phyloP scores from a whole-genome alignment of 2,329 filamentous ascomycete genomes.

The Akanthomyces muscarius region DNA sequence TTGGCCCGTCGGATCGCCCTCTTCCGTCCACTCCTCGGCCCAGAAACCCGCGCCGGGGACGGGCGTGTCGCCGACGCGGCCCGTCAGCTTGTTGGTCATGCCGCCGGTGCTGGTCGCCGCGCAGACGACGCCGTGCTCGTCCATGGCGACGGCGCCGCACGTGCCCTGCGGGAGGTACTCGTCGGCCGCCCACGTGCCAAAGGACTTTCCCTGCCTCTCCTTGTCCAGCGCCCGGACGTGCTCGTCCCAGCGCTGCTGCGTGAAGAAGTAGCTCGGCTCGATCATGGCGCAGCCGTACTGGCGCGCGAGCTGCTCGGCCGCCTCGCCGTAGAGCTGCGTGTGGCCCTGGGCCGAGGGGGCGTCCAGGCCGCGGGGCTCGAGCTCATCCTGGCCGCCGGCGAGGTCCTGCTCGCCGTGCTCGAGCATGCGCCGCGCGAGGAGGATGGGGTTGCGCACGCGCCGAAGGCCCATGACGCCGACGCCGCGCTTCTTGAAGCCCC shows the following conservation, averaged over 20 bases:
- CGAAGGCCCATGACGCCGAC: constrained; percentile 71
- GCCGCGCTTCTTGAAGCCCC: constrained; percentile 67
- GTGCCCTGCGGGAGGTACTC: constrained; percentile 80
- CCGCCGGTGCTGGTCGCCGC: constrained; percentile 68
- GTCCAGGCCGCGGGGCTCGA: constrained; percentile 29
- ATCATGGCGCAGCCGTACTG: constrained; percentile 69
- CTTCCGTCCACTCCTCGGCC: constrained; percentile 75
- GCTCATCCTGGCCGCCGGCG: constrained; percentile 34
- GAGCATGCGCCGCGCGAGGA: constrained; percentile 67
- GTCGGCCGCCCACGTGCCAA: constrained; percentile 50
- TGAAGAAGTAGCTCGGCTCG: constrained; percentile 71
- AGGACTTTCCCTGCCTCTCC: constrained; percentile 20
- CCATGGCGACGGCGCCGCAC: constrained; percentile 76
- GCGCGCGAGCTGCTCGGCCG: constrained; percentile 65
- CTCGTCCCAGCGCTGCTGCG: constrained; percentile 73
- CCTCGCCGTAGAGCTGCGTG: constrained; percentile 61
- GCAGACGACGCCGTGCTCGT: constrained; percentile 70
- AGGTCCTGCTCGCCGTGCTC: constrained; percentile 61
- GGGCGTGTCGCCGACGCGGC: constrained; percentile 81
- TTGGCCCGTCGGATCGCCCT: constrained; percentile 31
- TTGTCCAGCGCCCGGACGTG: constrained; percentile 55
- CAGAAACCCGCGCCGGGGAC: constrained; percentile 82
- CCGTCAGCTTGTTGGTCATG: constrained; percentile 83
- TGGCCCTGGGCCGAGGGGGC: constrained; percentile 63
- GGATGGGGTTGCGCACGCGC: constrained; percentile 74